Conservation (phyloP, 2,329 filamentous ascomycete species). For the Drechmeria coniospora region DNA sequence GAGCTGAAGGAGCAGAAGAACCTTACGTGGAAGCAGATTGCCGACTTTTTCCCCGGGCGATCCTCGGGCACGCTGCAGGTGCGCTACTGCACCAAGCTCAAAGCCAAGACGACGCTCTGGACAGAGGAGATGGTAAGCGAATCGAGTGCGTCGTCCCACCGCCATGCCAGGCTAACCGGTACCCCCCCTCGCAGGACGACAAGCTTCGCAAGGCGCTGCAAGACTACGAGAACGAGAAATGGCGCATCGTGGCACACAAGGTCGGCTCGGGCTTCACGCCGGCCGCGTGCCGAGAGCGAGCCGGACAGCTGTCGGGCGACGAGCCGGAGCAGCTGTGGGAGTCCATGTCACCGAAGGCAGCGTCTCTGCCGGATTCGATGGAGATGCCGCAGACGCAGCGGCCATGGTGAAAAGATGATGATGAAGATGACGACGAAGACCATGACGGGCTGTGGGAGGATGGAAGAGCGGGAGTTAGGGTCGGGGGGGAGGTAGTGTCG, state of each 20-base stretch:
- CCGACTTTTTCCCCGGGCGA: conserved; percentile 84
- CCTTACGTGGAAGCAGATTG: conserved; percentile 94
- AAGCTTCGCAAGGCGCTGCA: conserved; percentile 63
- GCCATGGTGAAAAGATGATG: conserved; percentile 5
- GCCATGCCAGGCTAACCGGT: conserved; percentile 9
- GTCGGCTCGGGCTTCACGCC: conserved; percentile 83
- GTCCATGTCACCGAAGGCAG: conserved; percentile 34
- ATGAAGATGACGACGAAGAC: background rate
- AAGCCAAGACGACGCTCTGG: conserved; percentile 87
- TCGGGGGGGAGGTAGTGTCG: too few relatives aligned
- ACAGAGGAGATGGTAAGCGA: conserved; percentile 84
- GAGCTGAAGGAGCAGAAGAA: conserved; percentile 91
- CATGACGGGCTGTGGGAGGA: too few relatives aligned
- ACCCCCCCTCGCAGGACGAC: conserved; percentile 43
- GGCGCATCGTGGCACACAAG: conserved; percentile 83
- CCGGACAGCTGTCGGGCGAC: conserved; percentile 42
- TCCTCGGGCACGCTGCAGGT: conserved; percentile 87
- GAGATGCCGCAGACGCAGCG: conserved; percentile 8
- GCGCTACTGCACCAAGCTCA: conserved; percentile 86
- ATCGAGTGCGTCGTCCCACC: too few relatives aligned
- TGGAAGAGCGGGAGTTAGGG: too few relatives aligned
- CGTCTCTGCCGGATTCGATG: conserved; percentile 8
- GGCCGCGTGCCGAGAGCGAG: conserved; percentile 71
- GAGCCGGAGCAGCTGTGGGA: conserved; percentile 32
- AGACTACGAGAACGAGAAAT: conserved; percentile 83